Percentiles rank a stretch among this genome's conserved stretches.
phyloP scores from a whole-genome alignment of 306 rosid species.

The Ceratonia siliqua region DNA sequence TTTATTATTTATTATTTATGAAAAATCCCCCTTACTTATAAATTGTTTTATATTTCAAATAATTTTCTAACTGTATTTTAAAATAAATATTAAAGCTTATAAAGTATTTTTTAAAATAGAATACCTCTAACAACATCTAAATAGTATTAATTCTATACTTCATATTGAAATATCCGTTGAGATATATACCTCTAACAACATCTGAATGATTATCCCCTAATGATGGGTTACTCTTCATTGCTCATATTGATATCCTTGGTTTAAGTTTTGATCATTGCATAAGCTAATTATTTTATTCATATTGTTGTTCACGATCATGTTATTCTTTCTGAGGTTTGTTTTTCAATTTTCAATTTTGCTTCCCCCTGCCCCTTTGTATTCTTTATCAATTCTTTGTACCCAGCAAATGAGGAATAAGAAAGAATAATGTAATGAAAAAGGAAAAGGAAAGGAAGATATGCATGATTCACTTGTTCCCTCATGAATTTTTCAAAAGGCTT shows the following conservation, averaged over 20 bases:
- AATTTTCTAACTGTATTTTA: no score
- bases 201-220: neutral
- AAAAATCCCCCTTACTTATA: conserved; percentile 1
- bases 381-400: neutral
- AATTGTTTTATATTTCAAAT: no score
- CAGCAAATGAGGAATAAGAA: conserved; percentile 32
- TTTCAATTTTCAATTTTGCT: conserved; percentile 30
- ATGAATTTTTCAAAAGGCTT: neutral
- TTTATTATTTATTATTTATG: neutral
- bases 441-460: neutral
- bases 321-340: neutral
- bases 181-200: no score
- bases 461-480: neutral
- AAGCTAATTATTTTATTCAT: conserved; percentile 9
- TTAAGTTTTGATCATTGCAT: neutral
- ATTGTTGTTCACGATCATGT: neutral
- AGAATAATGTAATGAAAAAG: neutral
- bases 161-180: no score
- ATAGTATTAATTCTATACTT: no score
- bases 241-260: neutral
- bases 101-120: no score
- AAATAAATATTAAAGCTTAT: no score
- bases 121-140: no score
- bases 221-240: neutral
- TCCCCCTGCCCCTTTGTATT: neutral